These are phyloP conservation scores for Thraustochytrium sp. DNA, from an alignment of 352 stramenopile species.

Conservation along the genomic window DNA sequence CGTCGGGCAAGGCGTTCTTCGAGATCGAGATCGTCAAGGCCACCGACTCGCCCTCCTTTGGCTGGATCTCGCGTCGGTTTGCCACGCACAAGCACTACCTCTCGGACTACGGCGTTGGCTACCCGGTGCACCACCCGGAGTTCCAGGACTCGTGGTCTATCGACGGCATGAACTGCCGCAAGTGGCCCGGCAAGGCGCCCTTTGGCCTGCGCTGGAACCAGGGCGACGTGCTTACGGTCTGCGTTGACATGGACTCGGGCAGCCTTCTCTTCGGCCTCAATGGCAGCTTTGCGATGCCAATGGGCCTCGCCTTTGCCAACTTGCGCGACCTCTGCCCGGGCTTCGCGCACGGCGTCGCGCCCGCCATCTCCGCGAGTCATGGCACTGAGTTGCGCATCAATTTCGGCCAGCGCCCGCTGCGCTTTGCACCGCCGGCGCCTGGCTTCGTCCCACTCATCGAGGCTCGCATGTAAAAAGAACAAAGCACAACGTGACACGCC, in stretches of 20 bases:
- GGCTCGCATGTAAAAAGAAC: too few species aligned
- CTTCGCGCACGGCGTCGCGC: not conserved
- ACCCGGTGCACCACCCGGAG: not conserved
- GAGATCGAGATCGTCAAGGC: slow-evolving; percentile 11
- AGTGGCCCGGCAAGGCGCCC: not conserved
- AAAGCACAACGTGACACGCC: too few species aligned
- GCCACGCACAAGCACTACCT: not conserved
- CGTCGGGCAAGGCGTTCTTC: not conserved
- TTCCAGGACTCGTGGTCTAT: not conserved
- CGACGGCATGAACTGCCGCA: not conserved
- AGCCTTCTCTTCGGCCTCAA: slow-evolving; percentile 2
- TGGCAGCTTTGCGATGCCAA: not conserved
- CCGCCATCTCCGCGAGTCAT: not conserved
- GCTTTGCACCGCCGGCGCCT: not conserved
- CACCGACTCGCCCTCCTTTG: slow-evolving; percentile 13
- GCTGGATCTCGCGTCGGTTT: not conserved
- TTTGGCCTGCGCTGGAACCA: not conserved
- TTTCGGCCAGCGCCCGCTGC: not conserved
- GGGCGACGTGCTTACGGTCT: slow-evolving; percentile 1
- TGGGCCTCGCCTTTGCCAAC: slow-evolving; percentile 8
- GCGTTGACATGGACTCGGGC: not conserved
- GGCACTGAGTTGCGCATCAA: not conserved
- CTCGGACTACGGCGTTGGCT: slow-evolving; percentile 10
- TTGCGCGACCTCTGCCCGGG: not conserved
- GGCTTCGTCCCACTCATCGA: not conserved